A percentile compares a stretch with the other conserved stretches of the same genome.
phyloP scores from a whole-genome alignment of 148 eudicot species.

The Camellia lanceoleosa region DNA sequence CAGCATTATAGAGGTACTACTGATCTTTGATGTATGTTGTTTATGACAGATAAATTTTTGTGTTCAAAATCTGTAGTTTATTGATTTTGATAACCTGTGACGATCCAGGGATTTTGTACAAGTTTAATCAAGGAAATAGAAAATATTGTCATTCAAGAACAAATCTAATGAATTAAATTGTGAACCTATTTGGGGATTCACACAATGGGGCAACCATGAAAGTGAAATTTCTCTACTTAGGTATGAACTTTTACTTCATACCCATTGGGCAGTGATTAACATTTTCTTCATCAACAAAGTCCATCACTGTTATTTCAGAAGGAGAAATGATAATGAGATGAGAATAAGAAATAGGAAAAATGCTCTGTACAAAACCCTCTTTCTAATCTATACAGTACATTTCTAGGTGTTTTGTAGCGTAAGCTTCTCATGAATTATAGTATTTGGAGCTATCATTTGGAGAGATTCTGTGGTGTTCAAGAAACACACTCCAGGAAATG shows the following conservation, averaged over 20 bases:
- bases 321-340: conserved; percentile 1
- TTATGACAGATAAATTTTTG: not conserved
- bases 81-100: not conserved
- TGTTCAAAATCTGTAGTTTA: not conserved
- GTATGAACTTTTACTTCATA: not conserved
- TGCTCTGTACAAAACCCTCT: not conserved
- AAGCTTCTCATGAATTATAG: not conserved
- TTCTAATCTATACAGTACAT: not conserved
- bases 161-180: not conserved
- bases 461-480: not conserved
- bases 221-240: not conserved
- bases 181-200: not conserved
- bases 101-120: not conserved
- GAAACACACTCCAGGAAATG: conserved; percentile 14
- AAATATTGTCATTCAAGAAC: not conserved
- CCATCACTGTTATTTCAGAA: not conserved
- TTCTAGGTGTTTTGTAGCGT: not conserved
- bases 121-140: not conserved
- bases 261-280: too few species aligned
- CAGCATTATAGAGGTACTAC: conserved; percentile 47
- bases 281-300: not conserved
- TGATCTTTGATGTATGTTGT: not conserved
- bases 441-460: conserved; percentile 10
- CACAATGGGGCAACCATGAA: not conserved
- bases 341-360: not conserved